Percentiles rank a stretch among this genome's conserved stretches.
Conservation (phyloP, 257 asterid genomes). For the Plantago elongata region DNA sequence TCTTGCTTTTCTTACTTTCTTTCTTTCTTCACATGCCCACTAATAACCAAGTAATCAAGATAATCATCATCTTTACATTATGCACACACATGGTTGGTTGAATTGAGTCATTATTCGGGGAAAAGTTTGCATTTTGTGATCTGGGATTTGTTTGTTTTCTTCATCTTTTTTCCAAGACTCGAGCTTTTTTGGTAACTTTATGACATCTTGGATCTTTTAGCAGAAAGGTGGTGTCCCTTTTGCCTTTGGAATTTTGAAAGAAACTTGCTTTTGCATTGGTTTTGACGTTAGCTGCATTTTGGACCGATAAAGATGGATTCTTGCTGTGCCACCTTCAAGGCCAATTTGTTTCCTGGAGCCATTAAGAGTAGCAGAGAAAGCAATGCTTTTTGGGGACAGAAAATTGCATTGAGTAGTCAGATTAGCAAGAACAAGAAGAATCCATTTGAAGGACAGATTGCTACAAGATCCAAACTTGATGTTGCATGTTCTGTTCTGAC, state of each 20-base stretch:
- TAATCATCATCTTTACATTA: background rate
- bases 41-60: no score
- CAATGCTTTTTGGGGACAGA: constrained; percentile 43
- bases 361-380: constrained; percentile 18
- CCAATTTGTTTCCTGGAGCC: constrained; percentile 30
- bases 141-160: constrained; percentile 9
- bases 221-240: constrained; percentile 8
- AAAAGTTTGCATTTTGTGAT: constrained; percentile 11
- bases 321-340: constrained; percentile 45
- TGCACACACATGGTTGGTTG: background rate
- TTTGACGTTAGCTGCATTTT: background rate
- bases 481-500: constrained; percentile 61
- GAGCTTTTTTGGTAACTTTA: constrained; percentile 13
- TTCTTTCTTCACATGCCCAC: constrained; percentile 16
- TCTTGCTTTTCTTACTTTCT: background rate
- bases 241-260: background rate
- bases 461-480: constrained; percentile 41
- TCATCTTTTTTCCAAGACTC: constrained; percentile 6
- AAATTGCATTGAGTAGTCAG: background rate
- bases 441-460: background rate
- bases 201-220: constrained; percentile 23
- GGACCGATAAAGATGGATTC: constrained; percentile 45
- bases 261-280: background rate
- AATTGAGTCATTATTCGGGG: background rate
- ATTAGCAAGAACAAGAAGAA: constrained; percentile 18